Evolutionary conservation across 352 stramenopile species (phyloP).

Genomic region (Phytophthora pluvialis): DNA sequence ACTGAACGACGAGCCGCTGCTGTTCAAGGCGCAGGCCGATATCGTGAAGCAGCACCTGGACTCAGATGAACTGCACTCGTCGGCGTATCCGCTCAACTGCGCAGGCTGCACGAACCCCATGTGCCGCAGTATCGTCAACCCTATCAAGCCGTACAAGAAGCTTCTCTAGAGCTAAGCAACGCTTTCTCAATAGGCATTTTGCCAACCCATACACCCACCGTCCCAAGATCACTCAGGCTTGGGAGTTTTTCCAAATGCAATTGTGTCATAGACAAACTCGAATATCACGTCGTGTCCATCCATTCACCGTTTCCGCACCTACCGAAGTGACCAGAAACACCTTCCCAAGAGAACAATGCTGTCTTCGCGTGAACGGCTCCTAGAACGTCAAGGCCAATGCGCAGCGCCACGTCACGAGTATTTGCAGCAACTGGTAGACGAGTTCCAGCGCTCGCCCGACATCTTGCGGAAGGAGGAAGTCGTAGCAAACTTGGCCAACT

Average conservation of each 20-base stretch:
- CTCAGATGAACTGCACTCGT: slow-evolving; percentile 68
- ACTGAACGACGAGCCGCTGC: slow-evolving; percentile 94
- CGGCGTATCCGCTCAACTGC: slow-evolving; percentile 88
- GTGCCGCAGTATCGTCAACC: slow-evolving; percentile 87
- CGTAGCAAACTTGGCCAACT: slow-evolving; percentile 83
- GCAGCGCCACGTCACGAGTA: slow-evolving; percentile 77
- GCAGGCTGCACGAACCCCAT: slow-evolving; percentile 81
- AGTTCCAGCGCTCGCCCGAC: slow-evolving; percentile 74
- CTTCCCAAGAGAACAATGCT: slow-evolving; percentile 51
- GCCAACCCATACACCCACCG: background rate
- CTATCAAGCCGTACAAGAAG: slow-evolving; percentile 79
- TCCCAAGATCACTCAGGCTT: slow-evolving; percentile 2
- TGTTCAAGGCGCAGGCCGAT: slow-evolving; percentile 97
- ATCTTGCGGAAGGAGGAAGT: slow-evolving; percentile 74
- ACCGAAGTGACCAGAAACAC: background rate
- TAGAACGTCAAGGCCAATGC: slow-evolving; percentile 68
- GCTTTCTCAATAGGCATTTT: slow-evolving; percentile 2
- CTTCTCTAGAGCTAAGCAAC: slow-evolving; percentile 32
- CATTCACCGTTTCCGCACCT: background rate
- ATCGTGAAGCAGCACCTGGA: slow-evolving; percentile 96
- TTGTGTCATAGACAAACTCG: slow-evolving; percentile 30
- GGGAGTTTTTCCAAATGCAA: slow-evolving; percentile 6
- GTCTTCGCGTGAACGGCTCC: slow-evolving; percentile 59
- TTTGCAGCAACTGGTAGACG: slow-evolving; percentile 74
- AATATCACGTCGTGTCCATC: slow-evolving; percentile 6